phyloP scores from a whole-genome alignment of 2,329 filamentous ascomycete species.

The Pochonia chlamydosporia region DNA sequence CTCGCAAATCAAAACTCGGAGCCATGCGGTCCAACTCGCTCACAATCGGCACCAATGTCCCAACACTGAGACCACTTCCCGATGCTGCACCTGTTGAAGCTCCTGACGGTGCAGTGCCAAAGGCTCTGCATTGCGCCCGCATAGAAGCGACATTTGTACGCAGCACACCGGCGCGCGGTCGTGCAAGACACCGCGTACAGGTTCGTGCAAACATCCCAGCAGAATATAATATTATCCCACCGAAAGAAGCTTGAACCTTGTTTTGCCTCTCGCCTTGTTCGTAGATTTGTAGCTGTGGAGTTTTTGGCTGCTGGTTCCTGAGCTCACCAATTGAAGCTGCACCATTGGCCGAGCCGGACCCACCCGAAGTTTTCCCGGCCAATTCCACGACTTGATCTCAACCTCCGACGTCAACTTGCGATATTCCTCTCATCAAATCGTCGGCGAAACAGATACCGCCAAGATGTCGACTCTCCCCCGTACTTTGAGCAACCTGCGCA shows the following conservation, averaged over 20 bases:
- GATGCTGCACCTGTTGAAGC: constrained; percentile 25
- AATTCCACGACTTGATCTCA: constrained; percentile 2
- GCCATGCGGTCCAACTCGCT: constrained; percentile 80
- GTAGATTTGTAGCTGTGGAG: neutral
- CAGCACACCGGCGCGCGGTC: constrained; percentile 12
- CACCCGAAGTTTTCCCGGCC: constrained; percentile 26
- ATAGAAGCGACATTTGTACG: constrained; percentile 13
- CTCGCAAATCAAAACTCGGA: constrained; percentile 81
- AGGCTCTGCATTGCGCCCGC: constrained; percentile 33
- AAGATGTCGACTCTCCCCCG: constrained; percentile 87
- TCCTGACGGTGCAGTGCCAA: constrained; percentile 28
- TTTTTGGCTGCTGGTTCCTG: neutral
- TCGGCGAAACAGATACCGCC: constrained; percentile 22
- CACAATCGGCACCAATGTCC: constrained; percentile 48
- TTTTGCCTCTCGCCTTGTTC: neutral
- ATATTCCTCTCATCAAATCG: constrained; percentile 10
- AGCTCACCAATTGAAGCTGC: neutral
- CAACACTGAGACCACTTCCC: constrained; percentile 19
- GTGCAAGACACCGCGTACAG: constrained; percentile 25
- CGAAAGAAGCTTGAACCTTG: neutral
- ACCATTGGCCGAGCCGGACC: neutral
- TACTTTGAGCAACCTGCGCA: constrained; percentile 81
- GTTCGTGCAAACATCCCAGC: constrained; percentile 27
- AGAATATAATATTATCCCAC: neutral
- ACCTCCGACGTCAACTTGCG: constrained; percentile 9